phyloP scores from a whole-genome alignment of 2,329 filamentous ascomycete genomes.

The Aureobasidium musti region DNA sequence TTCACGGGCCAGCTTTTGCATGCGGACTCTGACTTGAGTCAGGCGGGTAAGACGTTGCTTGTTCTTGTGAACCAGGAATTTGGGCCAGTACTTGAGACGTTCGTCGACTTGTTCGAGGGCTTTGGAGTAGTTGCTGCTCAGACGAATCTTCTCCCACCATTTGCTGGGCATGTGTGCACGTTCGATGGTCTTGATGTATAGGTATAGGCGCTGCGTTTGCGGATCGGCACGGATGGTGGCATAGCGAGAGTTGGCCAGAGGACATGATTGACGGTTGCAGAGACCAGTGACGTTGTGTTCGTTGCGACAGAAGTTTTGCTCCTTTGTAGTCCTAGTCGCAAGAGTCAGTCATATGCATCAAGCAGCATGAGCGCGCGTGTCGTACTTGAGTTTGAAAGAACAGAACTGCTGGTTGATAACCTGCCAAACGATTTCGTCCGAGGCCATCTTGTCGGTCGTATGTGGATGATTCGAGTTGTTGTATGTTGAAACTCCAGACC shows the following conservation, averaged over 20 bases:
- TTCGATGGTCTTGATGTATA: conserved; percentile 96
- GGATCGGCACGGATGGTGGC: conserved; percentile 86
- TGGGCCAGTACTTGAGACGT: conserved; percentile 87
- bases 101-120: conserved; percentile 86
- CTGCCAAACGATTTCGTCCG: conserved; percentile 96
- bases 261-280: conserved; percentile 85
- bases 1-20: conserved; percentile 78
- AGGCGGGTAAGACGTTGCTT: conserved; percentile 92
- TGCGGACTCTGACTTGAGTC: conserved; percentile 83
- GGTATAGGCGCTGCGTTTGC: conserved; percentile 77
- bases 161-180: conserved; percentile 84
- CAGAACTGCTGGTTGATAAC: conserved; percentile 96
- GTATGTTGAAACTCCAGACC: neutral
- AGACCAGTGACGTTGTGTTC: conserved; percentile 60
- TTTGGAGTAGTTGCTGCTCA: conserved; percentile 87
- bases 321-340: conserved; percentile 61
- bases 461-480: neutral
- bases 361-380: neutral
- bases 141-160: conserved; percentile 90
- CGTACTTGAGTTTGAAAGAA: conserved; percentile 82
- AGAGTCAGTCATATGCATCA: neutral
- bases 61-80: conserved; percentile 90
- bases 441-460: conserved; percentile 62
- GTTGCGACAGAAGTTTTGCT: conserved; percentile 93
- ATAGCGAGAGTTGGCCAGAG: conserved; percentile 88